Evolutionary conservation across 805 yeast genomes (phyloP).

Genomic region (Suhomyces vadensis): DNA sequence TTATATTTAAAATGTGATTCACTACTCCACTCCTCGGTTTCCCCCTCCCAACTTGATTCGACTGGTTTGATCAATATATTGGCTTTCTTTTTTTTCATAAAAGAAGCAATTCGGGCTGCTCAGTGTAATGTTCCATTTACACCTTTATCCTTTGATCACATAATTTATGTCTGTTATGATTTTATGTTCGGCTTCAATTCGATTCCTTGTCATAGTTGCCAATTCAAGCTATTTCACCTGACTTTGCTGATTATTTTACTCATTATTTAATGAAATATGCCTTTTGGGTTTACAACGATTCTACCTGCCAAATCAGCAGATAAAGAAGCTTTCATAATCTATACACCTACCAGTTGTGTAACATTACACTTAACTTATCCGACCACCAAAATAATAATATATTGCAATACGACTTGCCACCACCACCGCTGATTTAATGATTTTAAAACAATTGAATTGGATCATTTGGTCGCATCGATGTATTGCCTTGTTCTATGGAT

Average conservation of each 20-base stretch:
- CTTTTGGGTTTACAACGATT: neutral
- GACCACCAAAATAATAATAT: neutral
- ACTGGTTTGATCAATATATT: conserved; percentile 8
- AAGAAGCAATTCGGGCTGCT: too few species aligned
- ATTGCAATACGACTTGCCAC: too few species aligned
- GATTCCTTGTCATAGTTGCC: neutral
- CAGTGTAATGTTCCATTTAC: neutral
- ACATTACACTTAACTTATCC: neutral
- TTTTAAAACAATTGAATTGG: too few species aligned
- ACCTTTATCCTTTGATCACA: neutral
- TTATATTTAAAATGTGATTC: conserved; percentile 1
- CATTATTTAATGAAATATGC: neutral
- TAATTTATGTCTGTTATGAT: conserved; percentile 3
- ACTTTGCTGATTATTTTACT: neutral
- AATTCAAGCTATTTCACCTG: neutral
- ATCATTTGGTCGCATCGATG: too few species aligned
- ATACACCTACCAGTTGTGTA: neutral
- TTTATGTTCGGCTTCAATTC: neutral
- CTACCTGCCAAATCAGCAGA: neutral
- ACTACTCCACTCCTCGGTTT: neutral
- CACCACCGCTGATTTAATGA: too few species aligned
- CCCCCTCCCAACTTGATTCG: conserved; percentile 6
- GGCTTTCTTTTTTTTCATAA: conserved; percentile 1
- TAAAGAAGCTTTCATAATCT: neutral
- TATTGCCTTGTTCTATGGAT: too few species aligned